Evolutionary conservation across 1,284 basidiomycete genomes (phyloP).

Genomic region (Cerioporus squamosus): DNA sequence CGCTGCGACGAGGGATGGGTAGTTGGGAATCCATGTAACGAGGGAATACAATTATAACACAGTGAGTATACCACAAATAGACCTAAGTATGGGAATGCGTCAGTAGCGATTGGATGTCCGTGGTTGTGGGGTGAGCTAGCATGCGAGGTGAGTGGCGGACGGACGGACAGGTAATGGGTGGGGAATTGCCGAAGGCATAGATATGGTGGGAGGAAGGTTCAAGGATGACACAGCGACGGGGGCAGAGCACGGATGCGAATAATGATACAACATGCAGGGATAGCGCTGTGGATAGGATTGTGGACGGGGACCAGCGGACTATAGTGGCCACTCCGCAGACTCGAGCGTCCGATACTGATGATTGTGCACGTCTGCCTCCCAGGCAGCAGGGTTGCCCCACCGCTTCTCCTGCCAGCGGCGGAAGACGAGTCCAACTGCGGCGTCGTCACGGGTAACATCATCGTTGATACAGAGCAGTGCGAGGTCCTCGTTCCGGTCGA

Average conservation of each 20-base stretch:
- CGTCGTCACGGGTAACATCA: constrained; percentile 28
- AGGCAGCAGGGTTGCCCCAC: constrained; percentile 29
- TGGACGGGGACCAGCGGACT: background rate
- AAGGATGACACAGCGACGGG: background rate
- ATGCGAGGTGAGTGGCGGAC: background rate
- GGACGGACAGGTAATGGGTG: too few species aligned
- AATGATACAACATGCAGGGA: constrained; percentile 17
- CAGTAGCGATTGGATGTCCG: background rate
- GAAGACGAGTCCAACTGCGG: constrained; percentile 24
- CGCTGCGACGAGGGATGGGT: background rate
- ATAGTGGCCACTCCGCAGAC: background rate
- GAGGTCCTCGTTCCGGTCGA: constrained; percentile 22
- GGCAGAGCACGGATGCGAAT: constrained; percentile 4
- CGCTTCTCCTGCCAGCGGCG: constrained; percentile 24
- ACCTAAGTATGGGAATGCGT: background rate
- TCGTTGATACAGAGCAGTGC: constrained; percentile 36
- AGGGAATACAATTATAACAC: constrained; percentile 14
- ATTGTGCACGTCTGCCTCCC: constrained; percentile 24
- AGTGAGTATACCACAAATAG: background rate
- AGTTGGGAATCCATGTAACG: background rate
- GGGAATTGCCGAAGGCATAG: background rate
- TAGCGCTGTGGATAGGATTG: background rate
- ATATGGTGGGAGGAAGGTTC: background rate
- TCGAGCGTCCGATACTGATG: background rate
- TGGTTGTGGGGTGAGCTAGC: background rate